Evolutionary conservation across 495 filamentous ascomycete genomes (phyloP), one percentile per base, ranked within the genome.

Genomic region (Penicillium desertorum): DNA sequence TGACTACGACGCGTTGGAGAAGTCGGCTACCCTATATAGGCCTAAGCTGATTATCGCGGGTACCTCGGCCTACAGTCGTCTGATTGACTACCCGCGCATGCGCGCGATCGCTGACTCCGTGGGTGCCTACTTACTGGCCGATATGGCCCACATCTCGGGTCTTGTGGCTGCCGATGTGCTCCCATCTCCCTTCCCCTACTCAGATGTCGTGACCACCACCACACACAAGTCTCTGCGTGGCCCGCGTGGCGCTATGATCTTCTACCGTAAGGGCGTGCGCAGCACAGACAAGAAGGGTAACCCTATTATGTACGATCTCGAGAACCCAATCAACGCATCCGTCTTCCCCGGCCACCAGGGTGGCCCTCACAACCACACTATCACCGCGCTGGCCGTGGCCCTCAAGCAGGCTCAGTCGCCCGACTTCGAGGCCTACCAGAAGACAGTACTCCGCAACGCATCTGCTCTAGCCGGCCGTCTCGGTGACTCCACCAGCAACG

Each of bases 341-440:
- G 95, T 98, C 58, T 98, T 98, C 81, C 94, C 94, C n/a, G 94
- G 95, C 30, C 94, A 98, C 74, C 94, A 98, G 68, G 94, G 94
- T 64, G 94, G 94, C 4, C 94, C 94, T 12, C 94, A 98, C 81
- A 98, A 98, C 77, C 94, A 98, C 76, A 98, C 94, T 52, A 98
- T 98, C 73, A 93, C 93, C 45, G 95, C 94, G 12, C 81, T 98
- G 34, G 83, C 95, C 16, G 94, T 98, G 3, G 94, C 94, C 2
- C 81, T 98, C 29, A 91, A 92, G 75, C 94, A 98, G 74, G 91
- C 94, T 1, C 91, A 95, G 63, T 87, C 84, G 0, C 74, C 81
- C n/a, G 91, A 96, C 58, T 98, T 98, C 78, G 83, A 85, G 66
- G 76, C 83, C 32, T 98, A 98, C 74, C 94, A 98, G 71, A 77